These are phyloP conservation scores for Metarhizium sp. DNA, from an alignment of 2,329 filamentous ascomycete species.

Conservation along the genomic window DNA sequence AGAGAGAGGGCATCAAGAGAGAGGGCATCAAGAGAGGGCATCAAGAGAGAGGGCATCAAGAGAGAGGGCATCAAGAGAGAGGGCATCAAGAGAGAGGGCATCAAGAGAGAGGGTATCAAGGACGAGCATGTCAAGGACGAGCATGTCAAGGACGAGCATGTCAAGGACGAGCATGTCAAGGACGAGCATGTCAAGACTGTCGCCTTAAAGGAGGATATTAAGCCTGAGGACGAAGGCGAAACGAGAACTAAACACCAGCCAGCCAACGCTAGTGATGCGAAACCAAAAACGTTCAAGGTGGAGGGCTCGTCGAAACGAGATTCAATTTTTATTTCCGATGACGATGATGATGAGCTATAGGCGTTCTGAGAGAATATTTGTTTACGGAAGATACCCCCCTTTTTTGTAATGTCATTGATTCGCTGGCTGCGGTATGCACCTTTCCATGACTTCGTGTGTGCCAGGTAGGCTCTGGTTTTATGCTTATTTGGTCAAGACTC, in stretches of 20 bases:
- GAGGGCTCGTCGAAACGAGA: conserved; percentile 16
- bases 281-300: conserved; percentile 11
- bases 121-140: too few species aligned
- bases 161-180: background rate
- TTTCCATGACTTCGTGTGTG: background rate
- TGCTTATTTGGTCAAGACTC: conserved; percentile 40
- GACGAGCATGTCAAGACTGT: too few species aligned
- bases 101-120: too few species aligned
- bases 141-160: too few species aligned
- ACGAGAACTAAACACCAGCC: background rate
- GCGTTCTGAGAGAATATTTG: background rate
- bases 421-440: background rate
- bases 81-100: too few species aligned
- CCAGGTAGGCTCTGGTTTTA: background rate
- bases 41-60: too few species aligned
- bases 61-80: too few species aligned
- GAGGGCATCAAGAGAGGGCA: background rate
- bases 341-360: conserved; percentile 22
- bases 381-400: conserved; percentile 15
- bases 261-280: background rate
- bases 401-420: conserved; percentile 2
- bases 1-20: conserved; percentile 7
- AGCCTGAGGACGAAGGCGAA: background rate
- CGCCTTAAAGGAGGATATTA: too few species aligned
- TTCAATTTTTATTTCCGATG: conserved; percentile 28